A percentile compares a stretch with the other conserved stretches of the same genome.
phyloP scores from a whole-genome alignment of 75 land plant species.

The Selaginella tamariscina region DNA sequence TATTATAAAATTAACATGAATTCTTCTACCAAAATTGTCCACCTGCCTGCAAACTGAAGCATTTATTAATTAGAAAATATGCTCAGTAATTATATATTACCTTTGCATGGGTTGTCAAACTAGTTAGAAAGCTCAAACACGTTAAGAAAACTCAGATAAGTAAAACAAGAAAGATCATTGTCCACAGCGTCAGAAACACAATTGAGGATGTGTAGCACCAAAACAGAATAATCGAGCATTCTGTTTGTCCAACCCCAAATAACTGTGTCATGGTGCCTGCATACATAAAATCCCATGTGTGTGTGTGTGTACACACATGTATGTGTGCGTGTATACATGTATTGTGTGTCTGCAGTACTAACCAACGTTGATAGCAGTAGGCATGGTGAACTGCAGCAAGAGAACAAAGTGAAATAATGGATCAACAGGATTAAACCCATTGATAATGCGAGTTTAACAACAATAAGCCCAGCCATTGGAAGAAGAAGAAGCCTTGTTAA shows the following conservation, averaged over 20 bases:
- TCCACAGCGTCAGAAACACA: conserved; percentile 42
- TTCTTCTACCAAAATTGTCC: too few relatives aligned
- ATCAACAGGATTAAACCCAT: conserved; percentile 36
- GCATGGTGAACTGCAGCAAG: conserved; percentile 51
- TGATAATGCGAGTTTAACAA: conserved; percentile 32
- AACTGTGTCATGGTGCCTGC: conserved; percentile 48
- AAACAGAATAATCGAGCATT: conserved; percentile 48
- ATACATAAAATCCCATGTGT: neutral
- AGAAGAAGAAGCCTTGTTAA: conserved; percentile 35
- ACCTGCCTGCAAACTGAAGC: too few relatives aligned
- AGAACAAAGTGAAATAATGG: conserved; percentile 51
- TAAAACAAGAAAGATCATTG: conserved; percentile 21
- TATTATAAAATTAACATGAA: too few relatives aligned
- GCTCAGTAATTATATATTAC: too few relatives aligned
- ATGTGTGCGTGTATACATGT: neutral
- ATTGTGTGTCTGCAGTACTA: neutral
- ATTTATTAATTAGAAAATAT: too few relatives aligned
- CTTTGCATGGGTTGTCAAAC: too few relatives aligned
- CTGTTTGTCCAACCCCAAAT: conserved; percentile 45
- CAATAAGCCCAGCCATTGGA: conserved; percentile 35
- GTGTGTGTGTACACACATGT: neutral
- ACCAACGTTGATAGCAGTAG: conserved; percentile 73
- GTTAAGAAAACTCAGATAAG: too few relatives aligned
- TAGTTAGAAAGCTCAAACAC: too few relatives aligned
- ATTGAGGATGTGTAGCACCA: conserved; percentile 44